phyloP scores from a whole-genome alignment of 371 early-diverging fungal genomes.

The Conidiobolus incongruus region DNA sequence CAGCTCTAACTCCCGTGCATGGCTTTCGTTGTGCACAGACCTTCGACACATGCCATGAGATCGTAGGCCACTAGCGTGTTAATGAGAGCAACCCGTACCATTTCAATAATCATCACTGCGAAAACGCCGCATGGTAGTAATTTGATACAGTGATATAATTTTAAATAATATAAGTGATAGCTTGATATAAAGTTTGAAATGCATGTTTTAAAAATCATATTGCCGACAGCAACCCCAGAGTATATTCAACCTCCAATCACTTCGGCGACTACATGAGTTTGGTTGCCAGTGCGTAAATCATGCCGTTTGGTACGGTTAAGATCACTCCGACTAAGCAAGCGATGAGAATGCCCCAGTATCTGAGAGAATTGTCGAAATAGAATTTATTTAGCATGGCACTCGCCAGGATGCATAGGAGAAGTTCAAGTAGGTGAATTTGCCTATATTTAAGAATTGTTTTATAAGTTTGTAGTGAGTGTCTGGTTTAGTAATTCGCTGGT shows the following conservation, averaged over 20 bases:
- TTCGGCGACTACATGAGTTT: slow-evolving; percentile 48
- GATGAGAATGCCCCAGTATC: slow-evolving; percentile 51
- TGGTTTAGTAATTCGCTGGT: slow-evolving; percentile 18
- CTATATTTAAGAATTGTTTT: slow-evolving; percentile 35
- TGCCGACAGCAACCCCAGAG: slow-evolving; percentile 24
- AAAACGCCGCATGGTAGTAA: slow-evolving; percentile 27
- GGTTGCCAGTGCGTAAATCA: slow-evolving; percentile 47
- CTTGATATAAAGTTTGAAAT: slow-evolving; percentile 26
- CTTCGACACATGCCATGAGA: slow-evolving; percentile 8
- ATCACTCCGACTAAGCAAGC: slow-evolving; percentile 33
- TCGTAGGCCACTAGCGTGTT: slow-evolving; percentile 13
- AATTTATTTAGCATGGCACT: slow-evolving; percentile 34
- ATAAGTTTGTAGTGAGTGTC: slow-evolving; percentile 20
- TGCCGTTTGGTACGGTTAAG: slow-evolving; percentile 60
- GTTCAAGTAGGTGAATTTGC: slow-evolving; percentile 32
- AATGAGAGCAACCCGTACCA: slow-evolving; percentile 12
- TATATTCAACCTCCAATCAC: slow-evolving; percentile 31
- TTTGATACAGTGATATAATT: slow-evolving; percentile 37
- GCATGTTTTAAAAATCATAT: slow-evolving; percentile 25
- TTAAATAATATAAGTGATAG: slow-evolving; percentile 19
- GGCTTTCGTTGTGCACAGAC: slow-evolving; percentile 10
- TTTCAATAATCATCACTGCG: slow-evolving; percentile 21
- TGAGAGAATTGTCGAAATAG: too few species aligned
- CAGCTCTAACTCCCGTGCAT: slow-evolving; percentile 14
- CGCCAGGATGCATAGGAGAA: slow-evolving; percentile 28